Conservation (phyloP, 805 yeast genomes). For the Diddensiella caesifluorescens region DNA sequence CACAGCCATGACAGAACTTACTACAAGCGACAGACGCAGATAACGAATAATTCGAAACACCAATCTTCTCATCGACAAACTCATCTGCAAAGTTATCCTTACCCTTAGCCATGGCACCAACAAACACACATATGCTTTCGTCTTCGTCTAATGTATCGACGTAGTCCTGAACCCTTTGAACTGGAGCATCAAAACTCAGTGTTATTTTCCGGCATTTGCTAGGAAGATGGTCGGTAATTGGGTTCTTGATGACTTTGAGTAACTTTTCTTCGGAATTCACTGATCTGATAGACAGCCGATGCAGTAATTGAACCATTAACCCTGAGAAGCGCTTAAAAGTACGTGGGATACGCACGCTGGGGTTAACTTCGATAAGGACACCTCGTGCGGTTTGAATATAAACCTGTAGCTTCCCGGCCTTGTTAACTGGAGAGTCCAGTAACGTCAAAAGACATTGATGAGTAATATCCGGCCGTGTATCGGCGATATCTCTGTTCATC, state of each 20-base stretch:
- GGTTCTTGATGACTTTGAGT: conserved; percentile 91
- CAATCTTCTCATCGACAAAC: conserved; percentile 91
- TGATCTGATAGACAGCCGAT: conserved; percentile 85
- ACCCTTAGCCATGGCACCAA: conserved; percentile 99
- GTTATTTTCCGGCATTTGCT: conserved; percentile 93
- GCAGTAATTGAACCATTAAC: conserved; percentile 92
- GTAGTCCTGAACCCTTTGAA: conserved; percentile 82
- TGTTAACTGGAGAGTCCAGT: conserved; percentile 95
- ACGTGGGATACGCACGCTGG: conserved; percentile 94
- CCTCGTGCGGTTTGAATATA: conserved; percentile 95
- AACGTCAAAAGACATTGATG: conserved; percentile 94
- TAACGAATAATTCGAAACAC: conserved; percentile 89
- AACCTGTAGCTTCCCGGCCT: conserved; percentile 94
- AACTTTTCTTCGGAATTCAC: conserved; percentile 94
- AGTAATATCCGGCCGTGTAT: conserved; percentile 98
- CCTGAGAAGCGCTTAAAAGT: conserved; percentile 97
- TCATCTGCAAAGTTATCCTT: conserved; percentile 97
- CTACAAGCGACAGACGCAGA: conserved; percentile 98
- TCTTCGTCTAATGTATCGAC: conserved; percentile 73
- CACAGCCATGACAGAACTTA: conserved; percentile 97
- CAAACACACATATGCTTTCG: conserved; percentile 95
- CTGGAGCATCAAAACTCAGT: conserved; percentile 85
- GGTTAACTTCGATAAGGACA: conserved; percentile 91
- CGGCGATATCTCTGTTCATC: conserved; percentile 96
- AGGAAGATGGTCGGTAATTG: conserved; percentile 94